Conservation (phyloP, 1,284 basidiomycete species). For the Earliella scabrosa region DNA sequence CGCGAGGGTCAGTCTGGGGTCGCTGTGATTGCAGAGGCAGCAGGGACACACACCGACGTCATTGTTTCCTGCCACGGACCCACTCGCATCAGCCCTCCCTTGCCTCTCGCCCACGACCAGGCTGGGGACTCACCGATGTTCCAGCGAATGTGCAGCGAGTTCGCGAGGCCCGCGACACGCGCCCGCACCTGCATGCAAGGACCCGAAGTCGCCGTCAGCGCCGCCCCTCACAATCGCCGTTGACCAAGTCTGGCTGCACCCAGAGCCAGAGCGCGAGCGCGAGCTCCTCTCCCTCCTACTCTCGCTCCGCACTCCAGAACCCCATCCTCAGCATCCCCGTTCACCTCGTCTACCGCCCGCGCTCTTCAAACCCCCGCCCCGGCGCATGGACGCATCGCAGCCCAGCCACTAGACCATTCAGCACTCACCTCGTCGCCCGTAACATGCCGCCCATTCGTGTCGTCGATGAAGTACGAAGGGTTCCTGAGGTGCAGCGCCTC, state of each 20-base stretch:
- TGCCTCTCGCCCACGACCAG: not conserved
- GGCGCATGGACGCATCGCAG: conserved; percentile 40
- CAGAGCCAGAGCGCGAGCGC: not conserved
- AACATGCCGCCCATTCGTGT: conserved; percentile 51
- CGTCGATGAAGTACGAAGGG: conserved; percentile 66
- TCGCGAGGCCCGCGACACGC: conserved; percentile 65
- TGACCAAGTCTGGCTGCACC: not conserved
- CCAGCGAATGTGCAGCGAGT: conserved; percentile 59
- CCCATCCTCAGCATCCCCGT: conserved; percentile 4
- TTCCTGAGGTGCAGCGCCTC: conserved; percentile 43
- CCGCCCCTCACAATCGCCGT: not conserved
- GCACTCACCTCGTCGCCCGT: conserved; percentile 21
- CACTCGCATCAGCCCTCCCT: not conserved
- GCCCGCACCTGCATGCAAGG: conserved; percentile 42
- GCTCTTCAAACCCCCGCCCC: no score
- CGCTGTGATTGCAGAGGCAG: not conserved
- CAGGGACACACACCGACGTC: conserved; percentile 53
- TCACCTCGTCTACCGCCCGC: no score
- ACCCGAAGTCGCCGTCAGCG: not conserved
- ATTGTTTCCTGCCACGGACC: conserved; percentile 34
- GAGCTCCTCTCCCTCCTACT: not conserved
- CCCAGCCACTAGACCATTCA: conserved; percentile 47
- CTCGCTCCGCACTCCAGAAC: conserved; percentile 13
- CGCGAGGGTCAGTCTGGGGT: not conserved
- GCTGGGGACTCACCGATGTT: conserved; percentile 39